Conservation (phyloP, 768 basidiomycete genomes). For the Xerocomellus amylosporus region DNA sequence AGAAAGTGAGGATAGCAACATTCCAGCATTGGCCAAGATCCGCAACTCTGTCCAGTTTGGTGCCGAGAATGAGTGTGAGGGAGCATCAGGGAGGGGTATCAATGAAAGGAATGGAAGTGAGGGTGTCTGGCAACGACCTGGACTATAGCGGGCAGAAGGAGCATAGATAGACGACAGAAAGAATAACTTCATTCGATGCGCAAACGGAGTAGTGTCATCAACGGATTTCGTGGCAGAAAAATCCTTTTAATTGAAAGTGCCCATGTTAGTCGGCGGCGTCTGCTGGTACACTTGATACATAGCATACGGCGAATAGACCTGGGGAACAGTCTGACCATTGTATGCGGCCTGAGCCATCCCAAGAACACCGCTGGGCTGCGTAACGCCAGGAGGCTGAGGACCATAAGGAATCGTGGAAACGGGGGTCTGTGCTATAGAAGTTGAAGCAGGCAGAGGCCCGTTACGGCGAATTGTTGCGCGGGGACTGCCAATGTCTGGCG, state of each 20-base stretch:
- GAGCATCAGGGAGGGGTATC: slow-evolving; percentile 28
- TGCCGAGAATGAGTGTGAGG: slow-evolving; percentile 25
- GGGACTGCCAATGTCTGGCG: slow-evolving; percentile 51
- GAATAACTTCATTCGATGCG: slow-evolving; percentile 33
- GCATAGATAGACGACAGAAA: slow-evolving; percentile 34
- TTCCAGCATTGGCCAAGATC: slow-evolving; percentile 32
- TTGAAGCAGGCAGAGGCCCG: slow-evolving; percentile 30
- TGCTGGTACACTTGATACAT: slow-evolving; percentile 85
- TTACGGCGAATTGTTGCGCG: slow-evolving; percentile 48
- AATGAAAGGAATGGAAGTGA: slow-evolving; percentile 25
- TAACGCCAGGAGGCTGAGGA: slow-evolving; percentile 58
- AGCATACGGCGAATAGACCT: slow-evolving; percentile 67
- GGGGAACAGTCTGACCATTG: slow-evolving; percentile 58
- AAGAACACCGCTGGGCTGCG: slow-evolving; percentile 54
- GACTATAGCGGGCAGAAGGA: slow-evolving; percentile 23
- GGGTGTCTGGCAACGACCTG: slow-evolving; percentile 25
- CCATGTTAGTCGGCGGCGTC: slow-evolving; percentile 69
- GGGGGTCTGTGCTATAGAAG: slow-evolving; percentile 30
- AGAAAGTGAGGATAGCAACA: slow-evolving; percentile 31
- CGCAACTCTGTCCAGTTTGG: slow-evolving; percentile 22
- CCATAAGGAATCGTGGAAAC: slow-evolving; percentile 48
- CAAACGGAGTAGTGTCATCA: slow-evolving; percentile 42
- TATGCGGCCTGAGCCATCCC: slow-evolving; percentile 69
- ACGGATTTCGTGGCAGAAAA: slow-evolving; percentile 28
- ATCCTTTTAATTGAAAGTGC: slow-evolving; percentile 61